phyloP scores from a whole-genome alignment of 371 early-diverging fungal species.

The Rhizomucor pusillus region DNA sequence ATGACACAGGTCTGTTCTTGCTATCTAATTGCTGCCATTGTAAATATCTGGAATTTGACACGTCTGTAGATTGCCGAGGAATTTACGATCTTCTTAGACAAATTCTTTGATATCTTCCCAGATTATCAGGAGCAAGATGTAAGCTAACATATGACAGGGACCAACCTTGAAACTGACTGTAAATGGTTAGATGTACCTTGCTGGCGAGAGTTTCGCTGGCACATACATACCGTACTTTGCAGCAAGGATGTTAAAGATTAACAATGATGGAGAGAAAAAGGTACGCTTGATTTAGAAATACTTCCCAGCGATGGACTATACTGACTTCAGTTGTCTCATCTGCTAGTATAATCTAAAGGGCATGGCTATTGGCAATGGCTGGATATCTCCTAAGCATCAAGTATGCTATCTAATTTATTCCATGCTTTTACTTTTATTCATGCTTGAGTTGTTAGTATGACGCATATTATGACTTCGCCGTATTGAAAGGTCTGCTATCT shows the following conservation, averaged over 20 bases:
- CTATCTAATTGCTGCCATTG: not conserved
- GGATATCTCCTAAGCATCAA: slow-evolving; percentile 81
- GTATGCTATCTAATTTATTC: slow-evolving; percentile 28
- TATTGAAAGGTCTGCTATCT: slow-evolving; percentile 36
- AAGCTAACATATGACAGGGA: too few species aligned
- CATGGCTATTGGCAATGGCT: slow-evolving; percentile 82
- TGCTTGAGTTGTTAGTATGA: slow-evolving; percentile 37
- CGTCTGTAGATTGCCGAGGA: slow-evolving; percentile 45
- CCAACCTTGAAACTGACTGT: not conserved
- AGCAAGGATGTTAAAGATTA: slow-evolving; percentile 50
- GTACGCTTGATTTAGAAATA: too few species aligned
- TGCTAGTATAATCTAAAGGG: slow-evolving; percentile 62
- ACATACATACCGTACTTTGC: slow-evolving; percentile 84
- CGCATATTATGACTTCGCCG: slow-evolving; percentile 50
- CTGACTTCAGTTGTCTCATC: not conserved
- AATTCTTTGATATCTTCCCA: slow-evolving; percentile 64
- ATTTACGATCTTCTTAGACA: slow-evolving; percentile 63
- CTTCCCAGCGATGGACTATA: not conserved
- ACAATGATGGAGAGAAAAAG: slow-evolving; percentile 31
- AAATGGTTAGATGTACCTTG: slow-evolving; percentile 62
- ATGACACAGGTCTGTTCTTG: slow-evolving; percentile 34
- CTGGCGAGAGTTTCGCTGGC: slow-evolving; percentile 89
- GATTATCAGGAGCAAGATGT: slow-evolving; percentile 51
- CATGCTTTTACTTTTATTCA: not conserved
- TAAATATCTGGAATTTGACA: not conserved